phyloP scores from a whole-genome alignment of 2,329 filamentous ascomycete species.

The Penicillium vulpinum region DNA sequence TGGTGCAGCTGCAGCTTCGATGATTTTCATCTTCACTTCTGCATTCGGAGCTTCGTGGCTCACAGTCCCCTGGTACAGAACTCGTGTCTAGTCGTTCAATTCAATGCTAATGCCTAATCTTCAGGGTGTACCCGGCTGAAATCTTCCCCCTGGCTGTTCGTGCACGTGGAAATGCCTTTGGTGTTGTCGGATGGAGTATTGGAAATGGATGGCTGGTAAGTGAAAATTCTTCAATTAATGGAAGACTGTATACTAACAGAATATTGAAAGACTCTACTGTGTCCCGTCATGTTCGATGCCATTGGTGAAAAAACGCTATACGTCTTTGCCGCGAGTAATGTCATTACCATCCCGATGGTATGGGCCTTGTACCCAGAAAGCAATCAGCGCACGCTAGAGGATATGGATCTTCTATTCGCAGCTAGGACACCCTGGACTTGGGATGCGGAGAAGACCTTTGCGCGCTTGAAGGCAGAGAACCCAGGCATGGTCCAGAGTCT shows the following conservation, averaged over 20 bases:
- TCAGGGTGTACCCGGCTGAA: conserved; percentile 64
- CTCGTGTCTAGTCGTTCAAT: background rate
- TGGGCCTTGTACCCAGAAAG: conserved; percentile 75
- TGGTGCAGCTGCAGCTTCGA: conserved; percentile 65
- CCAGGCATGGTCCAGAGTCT: conserved; percentile 50
- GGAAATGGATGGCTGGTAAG: conserved; percentile 66
- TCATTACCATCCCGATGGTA: conserved; percentile 66
- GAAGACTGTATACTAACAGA: conserved; percentile 4
- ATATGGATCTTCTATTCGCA: conserved; percentile 73
- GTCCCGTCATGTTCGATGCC: conserved; percentile 61
- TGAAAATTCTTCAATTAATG: conserved; percentile 24
- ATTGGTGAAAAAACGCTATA: conserved; percentile 72
- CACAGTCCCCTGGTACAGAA: conserved; percentile 52
- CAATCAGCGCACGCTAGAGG: conserved; percentile 71
- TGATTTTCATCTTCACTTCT: conserved; percentile 69
- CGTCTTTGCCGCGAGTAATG: conserved; percentile 69
- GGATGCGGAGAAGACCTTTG: conserved; percentile 68
- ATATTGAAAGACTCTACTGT: conserved; percentile 47
- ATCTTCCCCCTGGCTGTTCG: conserved; percentile 71
- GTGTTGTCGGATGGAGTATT: conserved; percentile 73
- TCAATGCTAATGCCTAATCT: background rate
- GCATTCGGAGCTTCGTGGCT: conserved; percentile 66
- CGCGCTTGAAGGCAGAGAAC: conserved; percentile 61
- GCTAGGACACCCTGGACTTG: conserved; percentile 67
- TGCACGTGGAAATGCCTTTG: conserved; percentile 73